Conservation (phyloP, 2,329 filamentous ascomycete species). For the Hymenoscyphus infarciens region DNA sequence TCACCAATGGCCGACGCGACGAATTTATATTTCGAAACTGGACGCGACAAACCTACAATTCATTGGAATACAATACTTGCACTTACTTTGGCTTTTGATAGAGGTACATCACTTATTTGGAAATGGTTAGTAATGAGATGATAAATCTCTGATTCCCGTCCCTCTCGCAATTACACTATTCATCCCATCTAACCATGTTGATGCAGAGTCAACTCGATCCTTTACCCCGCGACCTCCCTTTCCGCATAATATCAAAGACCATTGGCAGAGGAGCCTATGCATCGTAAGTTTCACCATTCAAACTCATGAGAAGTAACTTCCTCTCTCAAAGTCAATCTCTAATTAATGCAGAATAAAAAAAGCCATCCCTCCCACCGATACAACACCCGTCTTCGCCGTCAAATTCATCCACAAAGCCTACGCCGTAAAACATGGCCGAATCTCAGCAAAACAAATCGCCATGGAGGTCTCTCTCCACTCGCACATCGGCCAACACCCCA, state of each 20-base stretch:
- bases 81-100: background rate
- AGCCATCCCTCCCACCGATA: constrained; percentile 68
- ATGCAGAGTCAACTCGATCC: constrained; percentile 87
- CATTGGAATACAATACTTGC: constrained; percentile 25
- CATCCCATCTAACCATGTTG: constrained; percentile 23
- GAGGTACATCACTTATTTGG: background rate
- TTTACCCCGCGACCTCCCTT: constrained; percentile 79
- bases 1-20: constrained; percentile 29
- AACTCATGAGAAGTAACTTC: no score
- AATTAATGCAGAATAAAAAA: constrained; percentile 63
- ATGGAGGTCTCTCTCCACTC: constrained; percentile 91
- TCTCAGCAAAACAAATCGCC: constrained; percentile 83
- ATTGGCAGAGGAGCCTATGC: constrained; percentile 97
- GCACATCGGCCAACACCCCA: constrained; percentile 82
- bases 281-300: constrained; percentile 58
- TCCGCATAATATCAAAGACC: constrained; percentile 91
- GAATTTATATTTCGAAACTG: constrained; percentile 25
- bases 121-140: constrained; percentile 27
- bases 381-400: constrained; percentile 83
- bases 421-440: constrained; percentile 81
- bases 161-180: no score
- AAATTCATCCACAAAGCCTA: constrained; percentile 99
- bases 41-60: constrained; percentile 28
- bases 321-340: background rate
- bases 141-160: constrained; percentile 8